These are phyloP conservation scores for Vanrija pseudolonga DNA, from an alignment of 1,284 basidiomycete species.

Conservation along the genomic window DNA sequence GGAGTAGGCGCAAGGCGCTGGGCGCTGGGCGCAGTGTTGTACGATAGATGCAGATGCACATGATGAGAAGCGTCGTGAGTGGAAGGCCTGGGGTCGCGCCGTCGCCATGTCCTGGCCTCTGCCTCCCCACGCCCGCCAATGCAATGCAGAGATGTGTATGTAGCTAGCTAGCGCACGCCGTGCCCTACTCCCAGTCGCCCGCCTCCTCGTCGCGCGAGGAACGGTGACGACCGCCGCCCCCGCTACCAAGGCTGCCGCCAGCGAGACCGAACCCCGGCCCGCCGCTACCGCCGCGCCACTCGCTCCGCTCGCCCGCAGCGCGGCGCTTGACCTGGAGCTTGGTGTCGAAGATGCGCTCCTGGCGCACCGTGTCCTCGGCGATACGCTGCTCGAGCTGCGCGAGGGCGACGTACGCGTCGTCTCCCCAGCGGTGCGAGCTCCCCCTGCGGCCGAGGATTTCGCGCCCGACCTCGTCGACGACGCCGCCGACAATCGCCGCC, in stretches of 20 bases:
- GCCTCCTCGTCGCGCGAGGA: not conserved
- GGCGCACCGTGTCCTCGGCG: constrained; percentile 2
- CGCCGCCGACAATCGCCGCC: constrained; percentile 58
- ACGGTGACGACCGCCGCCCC: not conserved
- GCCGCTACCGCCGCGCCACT: not conserved
- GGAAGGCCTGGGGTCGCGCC: no score
- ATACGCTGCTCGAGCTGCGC: constrained; percentile 6
- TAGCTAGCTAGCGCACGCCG: not conserved
- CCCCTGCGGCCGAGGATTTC: no score
- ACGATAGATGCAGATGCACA: constrained; percentile 7
- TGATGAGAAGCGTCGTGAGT: no score
- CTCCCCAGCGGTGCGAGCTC: constrained; percentile 6
- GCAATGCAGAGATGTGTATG: not conserved
- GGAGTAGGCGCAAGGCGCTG: not conserved
- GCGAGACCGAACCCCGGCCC: no score
- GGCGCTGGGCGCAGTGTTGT: constrained; percentile 12
- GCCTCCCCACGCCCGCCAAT: not conserved
- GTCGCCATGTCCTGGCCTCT: not conserved
- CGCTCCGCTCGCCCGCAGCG: no score
- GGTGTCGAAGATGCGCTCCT: constrained; percentile 7
- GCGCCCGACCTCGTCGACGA: constrained; percentile 58
- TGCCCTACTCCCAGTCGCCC: not conserved
- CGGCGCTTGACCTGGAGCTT: not conserved
- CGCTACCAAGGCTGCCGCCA: no score
- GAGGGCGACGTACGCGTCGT: constrained; percentile 8